Evolutionary conservation across 352 stramenopile genomes (phyloP).

Genomic region (Salisapilia sapeloensis): DNA sequence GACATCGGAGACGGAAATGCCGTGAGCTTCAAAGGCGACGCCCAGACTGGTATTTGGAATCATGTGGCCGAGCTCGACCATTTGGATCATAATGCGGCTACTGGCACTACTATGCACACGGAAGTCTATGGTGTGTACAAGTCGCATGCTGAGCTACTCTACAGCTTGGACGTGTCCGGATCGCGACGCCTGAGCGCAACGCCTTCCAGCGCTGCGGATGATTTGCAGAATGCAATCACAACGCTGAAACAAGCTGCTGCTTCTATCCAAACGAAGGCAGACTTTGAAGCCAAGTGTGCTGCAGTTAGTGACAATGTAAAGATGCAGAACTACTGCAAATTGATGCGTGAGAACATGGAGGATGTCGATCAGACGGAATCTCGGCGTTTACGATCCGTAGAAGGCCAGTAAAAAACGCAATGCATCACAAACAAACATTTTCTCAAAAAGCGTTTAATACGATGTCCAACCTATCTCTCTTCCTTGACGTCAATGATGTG

Average conservation of each 20-base stretch:
- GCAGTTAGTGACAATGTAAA: no score
- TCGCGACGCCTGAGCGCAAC: neutral
- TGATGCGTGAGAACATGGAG: no score
- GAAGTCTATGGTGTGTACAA: slow-evolving; percentile 19
- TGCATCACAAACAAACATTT: no score
- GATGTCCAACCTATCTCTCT: no score
- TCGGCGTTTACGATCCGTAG: no score
- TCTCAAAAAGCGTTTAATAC: no score
- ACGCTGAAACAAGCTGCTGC: slow-evolving; percentile 14
- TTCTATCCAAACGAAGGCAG: slow-evolving; percentile 13
- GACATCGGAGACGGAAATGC: slow-evolving; percentile 18
- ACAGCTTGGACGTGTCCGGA: slow-evolving; percentile 5
- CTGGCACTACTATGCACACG: slow-evolving; percentile 19
- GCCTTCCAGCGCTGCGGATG: slow-evolving; percentile 1
- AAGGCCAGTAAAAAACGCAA: no score
- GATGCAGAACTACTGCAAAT: no score
- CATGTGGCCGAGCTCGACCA: slow-evolving; percentile 17
- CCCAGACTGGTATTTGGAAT: slow-evolving; percentile 23
- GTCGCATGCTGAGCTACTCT: slow-evolving; percentile 15
- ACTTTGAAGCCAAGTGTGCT: slow-evolving; percentile 14
- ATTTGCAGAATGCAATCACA: slow-evolving; percentile 11
- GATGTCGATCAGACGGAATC: no score
- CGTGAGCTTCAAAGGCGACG: slow-evolving; percentile 13
- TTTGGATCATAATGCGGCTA: slow-evolving; percentile 25
- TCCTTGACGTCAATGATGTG: no score